A percentile compares a stretch with the other conserved stretches of the same genome.
These are phyloP conservation scores for Puccinia brachypodii DNA, from an alignment of 1,284 basidiomycete genomes.

Conservation along the genomic window DNA sequence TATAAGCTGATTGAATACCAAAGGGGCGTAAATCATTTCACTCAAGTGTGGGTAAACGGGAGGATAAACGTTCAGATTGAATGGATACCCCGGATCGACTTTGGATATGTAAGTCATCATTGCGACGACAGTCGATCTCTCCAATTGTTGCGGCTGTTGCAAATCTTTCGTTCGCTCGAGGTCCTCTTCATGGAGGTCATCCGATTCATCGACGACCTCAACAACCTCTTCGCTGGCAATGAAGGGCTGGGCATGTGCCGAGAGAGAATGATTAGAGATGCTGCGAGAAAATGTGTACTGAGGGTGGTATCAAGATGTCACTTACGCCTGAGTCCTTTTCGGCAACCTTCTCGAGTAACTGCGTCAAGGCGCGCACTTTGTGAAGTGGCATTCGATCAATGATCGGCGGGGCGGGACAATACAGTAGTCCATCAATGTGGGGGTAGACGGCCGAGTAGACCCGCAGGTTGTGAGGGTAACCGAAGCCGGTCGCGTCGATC, in stretches of 20 bases:
- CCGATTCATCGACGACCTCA: background rate
- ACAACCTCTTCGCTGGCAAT: background rate
- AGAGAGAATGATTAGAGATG: background rate
- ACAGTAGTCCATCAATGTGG: constrained; percentile 6
- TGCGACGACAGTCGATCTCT: too few relatives aligned
- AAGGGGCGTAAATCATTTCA: background rate
- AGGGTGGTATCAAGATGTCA: background rate
- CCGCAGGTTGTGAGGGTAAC: constrained; percentile 32
- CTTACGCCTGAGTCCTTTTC: background rate
- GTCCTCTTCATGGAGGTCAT: background rate
- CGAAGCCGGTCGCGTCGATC: background rate
- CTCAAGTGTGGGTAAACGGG: constrained; percentile 10
- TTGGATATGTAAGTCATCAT: background rate
- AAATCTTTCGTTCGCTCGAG: background rate
- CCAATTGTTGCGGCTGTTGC: too few relatives aligned
- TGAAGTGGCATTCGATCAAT: background rate
- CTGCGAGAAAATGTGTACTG: too few relatives aligned
- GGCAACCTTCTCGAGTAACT: background rate
- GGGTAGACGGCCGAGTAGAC: constrained; percentile 43
- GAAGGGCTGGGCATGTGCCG: background rate
- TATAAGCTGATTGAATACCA: too few relatives aligned
- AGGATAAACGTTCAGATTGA: constrained; percentile 26
- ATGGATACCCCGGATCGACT: background rate
- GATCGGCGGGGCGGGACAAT: constrained; percentile 1
- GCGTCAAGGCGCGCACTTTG: too few relatives aligned